These are phyloP conservation scores for Aurinia saxatilis DNA, from an alignment of 345 rosid species.

Conservation along the genomic window DNA sequence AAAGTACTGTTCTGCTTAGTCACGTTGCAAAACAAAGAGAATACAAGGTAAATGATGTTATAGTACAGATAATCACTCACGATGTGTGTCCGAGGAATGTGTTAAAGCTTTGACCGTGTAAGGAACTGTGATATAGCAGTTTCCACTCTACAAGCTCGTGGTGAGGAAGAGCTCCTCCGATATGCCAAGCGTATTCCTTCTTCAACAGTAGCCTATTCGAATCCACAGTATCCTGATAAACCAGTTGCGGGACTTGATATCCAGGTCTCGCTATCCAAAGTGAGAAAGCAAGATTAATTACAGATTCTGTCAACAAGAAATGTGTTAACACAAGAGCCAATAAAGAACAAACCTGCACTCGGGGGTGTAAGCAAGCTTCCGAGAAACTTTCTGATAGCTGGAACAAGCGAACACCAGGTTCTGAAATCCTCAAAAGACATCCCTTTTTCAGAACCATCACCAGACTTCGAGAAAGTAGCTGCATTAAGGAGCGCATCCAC, in stretches of 20 bases:
- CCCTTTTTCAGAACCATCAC: constrained; percentile 35
- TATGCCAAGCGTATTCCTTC: constrained; percentile 87
- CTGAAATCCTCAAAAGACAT: constrained; percentile 81
- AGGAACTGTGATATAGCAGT: constrained; percentile 72
- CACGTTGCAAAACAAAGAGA: neutral
- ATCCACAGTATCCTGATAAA: constrained; percentile 38
- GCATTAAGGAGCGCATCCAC: constrained; percentile 47
- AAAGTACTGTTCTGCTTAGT: neutral
- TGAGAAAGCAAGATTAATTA: neutral
- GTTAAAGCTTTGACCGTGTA: constrained; percentile 75
- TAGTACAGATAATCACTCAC: constrained; percentile 60
- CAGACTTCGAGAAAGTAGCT: constrained; percentile 49
- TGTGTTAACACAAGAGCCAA: neutral
- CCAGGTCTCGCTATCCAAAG: constrained; percentile 47
- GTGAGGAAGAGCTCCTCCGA: constrained; percentile 82
- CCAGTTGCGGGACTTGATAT: constrained; percentile 60
- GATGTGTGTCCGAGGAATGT: constrained; percentile 67
- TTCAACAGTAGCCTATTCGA: constrained; percentile 42
- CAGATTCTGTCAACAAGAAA: neutral
- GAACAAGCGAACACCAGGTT: constrained; percentile 60
- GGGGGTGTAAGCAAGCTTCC: constrained; percentile 67
- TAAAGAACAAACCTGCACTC: constrained; percentile 41
- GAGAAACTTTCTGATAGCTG: constrained; percentile 72
- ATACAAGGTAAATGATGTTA: neutral
- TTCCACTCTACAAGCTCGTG: constrained; percentile 79